These are phyloP conservation scores for Peltaster fructicola DNA, from an alignment of 2,329 filamentous ascomycete species.

Conservation along the genomic window DNA sequence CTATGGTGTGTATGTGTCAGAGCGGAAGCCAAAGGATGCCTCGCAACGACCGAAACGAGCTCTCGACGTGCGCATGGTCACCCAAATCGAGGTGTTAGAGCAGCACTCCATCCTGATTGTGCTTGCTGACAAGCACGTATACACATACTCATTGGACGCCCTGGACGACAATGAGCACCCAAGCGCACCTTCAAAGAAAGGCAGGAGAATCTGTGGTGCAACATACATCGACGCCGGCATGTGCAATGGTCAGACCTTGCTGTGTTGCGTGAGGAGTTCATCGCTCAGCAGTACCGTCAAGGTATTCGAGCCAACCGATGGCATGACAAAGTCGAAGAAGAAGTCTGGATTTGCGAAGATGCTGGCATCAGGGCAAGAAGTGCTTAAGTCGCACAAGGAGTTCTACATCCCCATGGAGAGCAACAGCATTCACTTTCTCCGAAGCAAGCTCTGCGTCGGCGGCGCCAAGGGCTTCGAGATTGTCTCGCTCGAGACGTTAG, in stretches of 20 bases:
- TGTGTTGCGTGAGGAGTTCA: slow-evolving; percentile 91
- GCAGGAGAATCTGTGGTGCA: slow-evolving; percentile 93
- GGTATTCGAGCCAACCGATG: slow-evolving; percentile 96
- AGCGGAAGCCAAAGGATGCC: slow-evolving; percentile 73
- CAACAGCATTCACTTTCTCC: slow-evolving; percentile 94
- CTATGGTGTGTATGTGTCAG: slow-evolving; percentile 78
- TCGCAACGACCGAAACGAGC: slow-evolving; percentile 59
- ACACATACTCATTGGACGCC: slow-evolving; percentile 74
- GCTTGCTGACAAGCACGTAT: slow-evolving; percentile 78
- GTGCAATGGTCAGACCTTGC: slow-evolving; percentile 80
- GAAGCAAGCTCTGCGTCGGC: slow-evolving; percentile 89
- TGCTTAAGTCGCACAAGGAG: slow-evolving; percentile 93
- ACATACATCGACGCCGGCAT: slow-evolving; percentile 98
- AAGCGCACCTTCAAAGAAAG: slow-evolving; percentile 60
- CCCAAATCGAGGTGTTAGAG: slow-evolving; percentile 89
- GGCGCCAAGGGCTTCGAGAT: slow-evolving; percentile 94
- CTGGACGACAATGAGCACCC: slow-evolving; percentile 64
- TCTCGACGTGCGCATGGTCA: slow-evolving; percentile 71
- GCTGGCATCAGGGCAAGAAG: slow-evolving; percentile 84
- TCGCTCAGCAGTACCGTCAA: slow-evolving; percentile 92
- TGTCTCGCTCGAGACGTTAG: slow-evolving; percentile 88
- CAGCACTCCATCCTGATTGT: slow-evolving; percentile 87
- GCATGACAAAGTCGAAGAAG: slow-evolving; percentile 73
- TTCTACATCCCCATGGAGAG: slow-evolving; percentile 98
- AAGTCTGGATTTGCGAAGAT: slow-evolving; percentile 92